Evolutionary conservation across 129 eudicot genomes (phyloP).

Genomic region (Pseudognaphalium luteoalbum): DNA sequence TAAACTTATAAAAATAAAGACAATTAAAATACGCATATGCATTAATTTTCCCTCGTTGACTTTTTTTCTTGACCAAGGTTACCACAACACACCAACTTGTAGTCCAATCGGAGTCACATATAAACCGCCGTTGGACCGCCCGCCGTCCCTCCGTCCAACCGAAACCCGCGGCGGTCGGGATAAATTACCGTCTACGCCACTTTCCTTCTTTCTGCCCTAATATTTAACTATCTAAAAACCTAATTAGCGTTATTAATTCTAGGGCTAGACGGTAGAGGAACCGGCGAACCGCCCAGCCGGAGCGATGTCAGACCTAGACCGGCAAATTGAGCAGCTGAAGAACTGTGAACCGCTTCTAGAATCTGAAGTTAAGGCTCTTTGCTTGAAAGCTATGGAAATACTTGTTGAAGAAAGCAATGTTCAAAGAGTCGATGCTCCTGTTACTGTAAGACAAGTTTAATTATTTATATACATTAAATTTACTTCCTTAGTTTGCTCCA

Average conservation of each 20-base stretch:
- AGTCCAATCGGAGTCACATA: background rate
- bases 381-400: constrained; percentile 84
- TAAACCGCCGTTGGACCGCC: constrained; percentile 2
- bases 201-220: background rate
- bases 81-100: background rate
- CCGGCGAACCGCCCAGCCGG: background rate
- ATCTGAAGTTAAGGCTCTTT: constrained; percentile 66
- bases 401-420: constrained; percentile 86
- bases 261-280: background rate
- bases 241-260: background rate
- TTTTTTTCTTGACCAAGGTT: background rate
- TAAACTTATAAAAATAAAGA: too few species aligned
- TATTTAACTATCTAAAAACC: background rate
- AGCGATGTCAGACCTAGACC: constrained; percentile 75
- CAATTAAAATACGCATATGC: too few species aligned
- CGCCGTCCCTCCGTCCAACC: constrained; percentile 15
- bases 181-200: background rate
- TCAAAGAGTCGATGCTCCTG: constrained; percentile 84
- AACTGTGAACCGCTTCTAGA: constrained; percentile 73
- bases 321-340: constrained; percentile 79
- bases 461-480: background rate
- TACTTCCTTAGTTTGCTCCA: background rate
- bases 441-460: constrained; percentile 45
- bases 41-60: background rate
- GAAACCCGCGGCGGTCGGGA: background rate